A percentile compares a stretch with the other conserved stretches of the same genome.
phyloP scores from a whole-genome alignment of 192 early-diverging fungal genomes.

The Neocallimastix lanati region DNA sequence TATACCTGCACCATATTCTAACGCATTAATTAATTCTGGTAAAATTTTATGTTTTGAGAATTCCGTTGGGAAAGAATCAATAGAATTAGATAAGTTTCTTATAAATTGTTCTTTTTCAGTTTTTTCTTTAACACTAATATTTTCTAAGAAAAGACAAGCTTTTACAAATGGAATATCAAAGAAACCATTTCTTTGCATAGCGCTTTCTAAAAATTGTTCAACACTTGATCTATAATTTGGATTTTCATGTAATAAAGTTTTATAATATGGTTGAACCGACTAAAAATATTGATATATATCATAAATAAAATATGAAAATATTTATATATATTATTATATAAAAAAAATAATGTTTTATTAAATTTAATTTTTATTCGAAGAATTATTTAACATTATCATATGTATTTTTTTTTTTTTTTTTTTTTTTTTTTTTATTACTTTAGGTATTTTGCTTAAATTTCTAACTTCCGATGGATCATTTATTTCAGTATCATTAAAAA shows the following conservation, averaged over 20 bases:
- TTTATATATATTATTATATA: no score
- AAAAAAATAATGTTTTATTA: no score
- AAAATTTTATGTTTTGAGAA: constrained; percentile 86
- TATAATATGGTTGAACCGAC: constrained; percentile 19
- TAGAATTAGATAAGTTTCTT: constrained; percentile 47
- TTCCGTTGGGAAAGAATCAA: constrained; percentile 59
- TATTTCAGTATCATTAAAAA: neutral
- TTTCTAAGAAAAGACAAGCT: constrained; percentile 74
- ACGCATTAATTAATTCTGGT: constrained; percentile 68
- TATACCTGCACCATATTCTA: constrained; percentile 56
- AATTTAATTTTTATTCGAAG: no score
- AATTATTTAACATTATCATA: no score
- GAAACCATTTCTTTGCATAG: constrained; percentile 34
- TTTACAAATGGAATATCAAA: constrained; percentile 71
- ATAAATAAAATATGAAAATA: no score
- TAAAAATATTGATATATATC: no score
- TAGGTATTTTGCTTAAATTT: neutral
- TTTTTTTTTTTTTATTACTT: neutral
- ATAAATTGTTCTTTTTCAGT: constrained; percentile 70
- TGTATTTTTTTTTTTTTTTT: no score
- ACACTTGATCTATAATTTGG: constrained; percentile 43
- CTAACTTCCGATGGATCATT: neutral
- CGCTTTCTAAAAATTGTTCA: constrained; percentile 48
- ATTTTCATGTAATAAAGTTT: constrained; percentile 33
- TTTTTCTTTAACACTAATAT: constrained; percentile 78